Conservation (phyloP, 176 grass and related monocot species). For the Poa annua region DNA sequence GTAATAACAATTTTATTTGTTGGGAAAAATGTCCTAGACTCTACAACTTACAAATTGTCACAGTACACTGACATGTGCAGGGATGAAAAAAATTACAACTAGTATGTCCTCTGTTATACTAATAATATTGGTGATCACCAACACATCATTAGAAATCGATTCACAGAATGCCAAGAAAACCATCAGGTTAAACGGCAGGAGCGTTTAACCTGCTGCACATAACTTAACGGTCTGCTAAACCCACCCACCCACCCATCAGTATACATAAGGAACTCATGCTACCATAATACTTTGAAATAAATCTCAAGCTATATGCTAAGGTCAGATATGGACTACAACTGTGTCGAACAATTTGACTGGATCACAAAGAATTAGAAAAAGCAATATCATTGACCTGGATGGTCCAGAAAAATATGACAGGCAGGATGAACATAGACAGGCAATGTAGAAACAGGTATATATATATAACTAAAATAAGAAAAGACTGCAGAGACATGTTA, state of each 20-base stretch:
- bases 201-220: neutral
- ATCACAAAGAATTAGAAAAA: constrained; percentile 15
- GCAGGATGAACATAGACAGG: neutral
- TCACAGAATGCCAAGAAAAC: constrained; percentile 2
- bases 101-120: neutral
- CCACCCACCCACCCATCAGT: too few relatives aligned
- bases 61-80: neutral
- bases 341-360: constrained; percentile 12
- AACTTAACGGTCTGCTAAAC: too few relatives aligned
- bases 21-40: neutral
- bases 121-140: neutral
- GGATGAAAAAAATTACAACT: neutral
- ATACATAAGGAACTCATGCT: neutral
- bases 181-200: neutral
- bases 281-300: constrained; percentile 26
- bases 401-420: constrained; percentile 5
- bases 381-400: neutral
- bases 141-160: neutral
- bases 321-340: neutral
- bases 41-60: constrained; percentile 7
- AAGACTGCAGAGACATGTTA: neutral
- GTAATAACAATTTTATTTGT: neutral
- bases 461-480: neutral
- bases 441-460: neutral
- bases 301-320: constrained; percentile 4